phyloP scores from a whole-genome alignment of 371 early-diverging fungal species.

The Nematocida sp. region DNA sequence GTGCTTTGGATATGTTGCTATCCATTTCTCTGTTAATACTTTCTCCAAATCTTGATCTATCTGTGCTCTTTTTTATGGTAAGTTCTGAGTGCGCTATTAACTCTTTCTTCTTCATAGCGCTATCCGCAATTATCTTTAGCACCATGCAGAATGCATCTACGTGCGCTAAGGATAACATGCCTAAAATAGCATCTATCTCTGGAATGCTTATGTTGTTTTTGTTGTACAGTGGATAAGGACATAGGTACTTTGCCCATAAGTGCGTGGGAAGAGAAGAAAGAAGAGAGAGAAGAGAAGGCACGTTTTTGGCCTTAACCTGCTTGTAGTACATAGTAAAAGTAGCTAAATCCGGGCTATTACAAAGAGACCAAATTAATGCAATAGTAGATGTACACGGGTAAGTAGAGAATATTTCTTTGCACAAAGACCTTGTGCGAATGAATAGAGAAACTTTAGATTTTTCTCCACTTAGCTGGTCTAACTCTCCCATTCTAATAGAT shows the following conservation, averaged over 20 bases:
- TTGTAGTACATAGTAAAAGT: conserved; percentile 49
- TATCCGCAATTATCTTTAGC: conserved; percentile 53
- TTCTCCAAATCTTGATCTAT: conserved; percentile 52
- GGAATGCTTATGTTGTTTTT: conserved; percentile 30
- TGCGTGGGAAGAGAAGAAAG: conserved; percentile 42
- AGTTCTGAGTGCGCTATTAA: conserved; percentile 43
- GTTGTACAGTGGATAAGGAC: conserved; percentile 34
- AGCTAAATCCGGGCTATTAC: conserved; percentile 56
- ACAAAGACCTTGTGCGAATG: conserved; percentile 58
- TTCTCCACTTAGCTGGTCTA: not conserved
- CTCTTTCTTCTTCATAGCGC: conserved; percentile 47
- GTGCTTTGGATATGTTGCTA: conserved; percentile 38
- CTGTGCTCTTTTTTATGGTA: conserved; percentile 30
- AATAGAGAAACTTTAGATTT: conserved; percentile 50
- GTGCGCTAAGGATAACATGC: conserved; percentile 45
- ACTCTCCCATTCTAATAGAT: conserved; percentile 25
- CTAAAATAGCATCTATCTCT: conserved; percentile 27
- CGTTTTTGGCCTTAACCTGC: conserved; percentile 45
- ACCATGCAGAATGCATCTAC: conserved; percentile 61
- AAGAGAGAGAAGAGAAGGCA: conserved; percentile 48
- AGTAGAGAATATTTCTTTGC: conserved; percentile 51
- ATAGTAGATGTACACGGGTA: conserved; percentile 36
- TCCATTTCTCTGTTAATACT: conserved; percentile 53
- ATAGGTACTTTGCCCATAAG: conserved; percentile 50
- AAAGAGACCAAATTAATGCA: conserved; percentile 56